Evolutionary conservation across 495 filamentous ascomycete species (phyloP).

Genomic region (Trichocladium antarcticum): DNA sequence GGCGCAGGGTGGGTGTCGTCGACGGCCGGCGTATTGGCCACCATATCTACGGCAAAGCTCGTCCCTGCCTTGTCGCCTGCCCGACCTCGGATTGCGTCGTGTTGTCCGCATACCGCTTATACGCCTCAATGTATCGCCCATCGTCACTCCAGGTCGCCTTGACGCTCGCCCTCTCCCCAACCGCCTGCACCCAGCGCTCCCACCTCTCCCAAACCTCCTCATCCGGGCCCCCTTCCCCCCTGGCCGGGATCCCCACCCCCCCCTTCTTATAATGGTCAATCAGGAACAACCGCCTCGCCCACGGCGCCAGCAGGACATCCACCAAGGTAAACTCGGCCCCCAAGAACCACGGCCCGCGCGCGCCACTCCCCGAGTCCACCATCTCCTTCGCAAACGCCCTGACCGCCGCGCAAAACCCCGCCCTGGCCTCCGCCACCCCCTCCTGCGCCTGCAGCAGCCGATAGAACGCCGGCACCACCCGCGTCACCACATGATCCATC

Average conservation of each 20-base stretch:
- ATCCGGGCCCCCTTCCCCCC: constrained; percentile 22
- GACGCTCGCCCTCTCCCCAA: constrained; percentile 46
- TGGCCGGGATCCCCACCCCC: constrained; percentile 44
- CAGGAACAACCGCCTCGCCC: constrained; percentile 55
- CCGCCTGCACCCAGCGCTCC: constrained; percentile 48
- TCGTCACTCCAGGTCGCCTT: constrained; percentile 51
- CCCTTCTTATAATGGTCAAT: constrained; percentile 60
- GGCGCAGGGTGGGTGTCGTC: too few species aligned
- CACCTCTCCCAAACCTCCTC: constrained; percentile 50
- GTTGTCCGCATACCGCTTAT: constrained; percentile 61
- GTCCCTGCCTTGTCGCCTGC: constrained; percentile 53
- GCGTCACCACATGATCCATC: constrained; percentile 54
- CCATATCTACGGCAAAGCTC: constrained; percentile 53
- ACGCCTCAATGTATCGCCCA: constrained; percentile 51
- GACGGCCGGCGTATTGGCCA: too few species aligned
- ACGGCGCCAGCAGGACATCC: constrained; percentile 55
- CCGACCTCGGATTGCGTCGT: constrained; percentile 58
- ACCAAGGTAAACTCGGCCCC: constrained; percentile 45
- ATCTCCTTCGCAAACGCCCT: constrained; percentile 50
- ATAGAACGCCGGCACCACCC: constrained; percentile 55
- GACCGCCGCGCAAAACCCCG: constrained; percentile 41
- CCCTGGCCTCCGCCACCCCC: constrained; percentile 31
- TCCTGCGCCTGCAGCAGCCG: constrained; percentile 44
- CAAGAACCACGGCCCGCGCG: constrained; percentile 51
- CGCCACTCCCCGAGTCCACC: constrained; percentile 19